Conservation (phyloP, 257 asterid species). For the Capsicum rhomboideum region DNA sequence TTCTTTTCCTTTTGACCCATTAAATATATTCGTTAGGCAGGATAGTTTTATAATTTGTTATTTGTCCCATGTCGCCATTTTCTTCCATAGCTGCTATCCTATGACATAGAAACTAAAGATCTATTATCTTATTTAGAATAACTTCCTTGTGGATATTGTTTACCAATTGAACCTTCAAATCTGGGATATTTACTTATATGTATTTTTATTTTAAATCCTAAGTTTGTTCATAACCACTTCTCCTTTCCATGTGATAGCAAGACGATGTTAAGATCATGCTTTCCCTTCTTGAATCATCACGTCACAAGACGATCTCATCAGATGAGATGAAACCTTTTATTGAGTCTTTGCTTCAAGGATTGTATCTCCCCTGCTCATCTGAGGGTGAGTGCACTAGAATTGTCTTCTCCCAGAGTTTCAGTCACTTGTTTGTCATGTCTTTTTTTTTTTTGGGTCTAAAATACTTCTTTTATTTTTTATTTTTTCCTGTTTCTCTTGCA, state of each 20-base stretch:
- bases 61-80: neutral
- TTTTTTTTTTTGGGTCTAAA: neutral
- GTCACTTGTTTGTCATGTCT: neutral
- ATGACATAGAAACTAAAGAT: neutral
- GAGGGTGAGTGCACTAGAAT: slow-evolving; percentile 32
- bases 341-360: slow-evolving; percentile 55
- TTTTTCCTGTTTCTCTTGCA: slow-evolving; percentile 18
- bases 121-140: neutral
- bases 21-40: neutral
- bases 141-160: neutral
- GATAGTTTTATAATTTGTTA: neutral
- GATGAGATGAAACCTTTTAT: slow-evolving; percentile 20
- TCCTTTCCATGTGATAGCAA: slow-evolving; percentile 23
- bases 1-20: slow-evolving; percentile 1
- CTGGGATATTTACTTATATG: neutral
- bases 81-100: neutral
- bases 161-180: neutral
- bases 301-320: slow-evolving; percentile 23
- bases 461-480: neutral
- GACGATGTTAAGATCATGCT: slow-evolving; percentile 28
- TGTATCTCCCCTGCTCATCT: slow-evolving; percentile 34
- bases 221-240: neutral
- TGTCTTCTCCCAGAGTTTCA: neutral
- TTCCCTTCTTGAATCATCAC: slow-evolving; percentile 55
- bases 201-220: neutral